These are phyloP conservation scores for Huiozyma sinensis DNA, from an alignment of 805 yeast species.

Conservation along the genomic window DNA sequence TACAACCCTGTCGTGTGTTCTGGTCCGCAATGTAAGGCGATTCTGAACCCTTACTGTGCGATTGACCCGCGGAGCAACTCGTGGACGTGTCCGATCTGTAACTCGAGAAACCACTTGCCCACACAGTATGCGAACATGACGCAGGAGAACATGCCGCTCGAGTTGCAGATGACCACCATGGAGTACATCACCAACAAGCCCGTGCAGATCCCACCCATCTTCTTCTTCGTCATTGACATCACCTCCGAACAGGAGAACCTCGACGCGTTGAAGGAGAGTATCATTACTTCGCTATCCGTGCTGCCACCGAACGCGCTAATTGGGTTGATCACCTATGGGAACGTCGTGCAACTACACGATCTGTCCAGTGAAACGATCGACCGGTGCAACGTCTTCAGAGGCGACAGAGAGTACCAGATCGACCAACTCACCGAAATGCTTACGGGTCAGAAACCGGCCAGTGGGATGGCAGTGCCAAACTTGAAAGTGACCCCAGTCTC, in stretches of 20 bases:
- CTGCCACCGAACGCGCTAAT: constrained; percentile 85
- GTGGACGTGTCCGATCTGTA: constrained; percentile 85
- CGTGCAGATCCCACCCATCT: constrained; percentile 74
- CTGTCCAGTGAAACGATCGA: constrained; percentile 56
- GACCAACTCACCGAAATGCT: constrained; percentile 52
- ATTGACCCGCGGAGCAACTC: constrained; percentile 63
- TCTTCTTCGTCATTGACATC: constrained; percentile 74
- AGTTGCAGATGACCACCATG: constrained; percentile 64
- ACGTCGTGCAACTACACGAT: constrained; percentile 85
- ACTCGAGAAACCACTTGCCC: constrained; percentile 68
- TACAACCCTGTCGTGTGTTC: constrained; percentile 84
- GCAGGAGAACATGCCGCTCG: constrained; percentile 71
- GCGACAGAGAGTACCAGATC: constrained; percentile 66
- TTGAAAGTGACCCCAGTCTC: constrained; percentile 33
- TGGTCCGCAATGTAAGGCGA: constrained; percentile 65
- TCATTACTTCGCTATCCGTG: constrained; percentile 61
- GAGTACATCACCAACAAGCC: constrained; percentile 81
- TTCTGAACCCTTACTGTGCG: constrained; percentile 78
- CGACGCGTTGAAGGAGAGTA: constrained; percentile 70
- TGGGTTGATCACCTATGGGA: constrained; percentile 77
- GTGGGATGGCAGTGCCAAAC: constrained; percentile 21
- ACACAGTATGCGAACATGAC: constrained; percentile 69
- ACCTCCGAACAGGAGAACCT: constrained; percentile 86
- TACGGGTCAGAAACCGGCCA: constrained; percentile 41
- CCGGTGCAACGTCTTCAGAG: constrained; percentile 76